phyloP scores from a whole-genome alignment of 306 rosid genomes.

The Glycine latifolia region DNA sequence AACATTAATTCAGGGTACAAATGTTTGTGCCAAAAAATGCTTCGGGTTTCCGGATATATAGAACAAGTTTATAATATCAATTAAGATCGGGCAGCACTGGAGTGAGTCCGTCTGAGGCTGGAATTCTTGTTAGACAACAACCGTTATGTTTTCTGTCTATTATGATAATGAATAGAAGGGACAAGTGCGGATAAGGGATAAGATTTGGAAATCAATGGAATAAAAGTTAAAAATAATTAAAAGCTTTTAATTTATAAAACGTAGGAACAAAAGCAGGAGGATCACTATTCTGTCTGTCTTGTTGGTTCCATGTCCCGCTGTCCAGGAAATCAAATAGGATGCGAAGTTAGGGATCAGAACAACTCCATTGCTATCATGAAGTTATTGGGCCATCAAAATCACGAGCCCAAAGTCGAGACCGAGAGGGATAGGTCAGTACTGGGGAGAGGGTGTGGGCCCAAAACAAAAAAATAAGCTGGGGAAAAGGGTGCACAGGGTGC shows the following conservation, averaged over 20 bases:
- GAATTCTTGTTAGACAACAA: neutral
- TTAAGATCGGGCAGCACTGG: neutral
- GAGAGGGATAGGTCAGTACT: neutral
- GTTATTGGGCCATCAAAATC: constrained; percentile 19
- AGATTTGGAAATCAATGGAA: neutral
- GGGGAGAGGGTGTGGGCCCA: neutral
- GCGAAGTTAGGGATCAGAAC: neutral
- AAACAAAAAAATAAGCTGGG: neutral
- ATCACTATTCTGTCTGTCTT: neutral
- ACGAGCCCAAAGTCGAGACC: neutral
- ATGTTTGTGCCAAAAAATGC: neutral
- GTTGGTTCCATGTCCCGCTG: neutral
- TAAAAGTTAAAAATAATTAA: too few species aligned
- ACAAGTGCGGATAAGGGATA: neutral
- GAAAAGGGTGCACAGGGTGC: neutral
- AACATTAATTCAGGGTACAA: neutral
- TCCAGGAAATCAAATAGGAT: neutral
- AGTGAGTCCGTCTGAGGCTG: neutral
- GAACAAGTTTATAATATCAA: neutral
- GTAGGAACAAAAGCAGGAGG: neutral
- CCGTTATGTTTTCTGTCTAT: neutral
- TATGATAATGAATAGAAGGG: neutral
- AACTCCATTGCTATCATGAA: neutral
- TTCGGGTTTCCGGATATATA: neutral
- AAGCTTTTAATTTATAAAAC: neutral